Conservation (phyloP, 306 rosid species). For the Quercus agrifolia region DNA sequence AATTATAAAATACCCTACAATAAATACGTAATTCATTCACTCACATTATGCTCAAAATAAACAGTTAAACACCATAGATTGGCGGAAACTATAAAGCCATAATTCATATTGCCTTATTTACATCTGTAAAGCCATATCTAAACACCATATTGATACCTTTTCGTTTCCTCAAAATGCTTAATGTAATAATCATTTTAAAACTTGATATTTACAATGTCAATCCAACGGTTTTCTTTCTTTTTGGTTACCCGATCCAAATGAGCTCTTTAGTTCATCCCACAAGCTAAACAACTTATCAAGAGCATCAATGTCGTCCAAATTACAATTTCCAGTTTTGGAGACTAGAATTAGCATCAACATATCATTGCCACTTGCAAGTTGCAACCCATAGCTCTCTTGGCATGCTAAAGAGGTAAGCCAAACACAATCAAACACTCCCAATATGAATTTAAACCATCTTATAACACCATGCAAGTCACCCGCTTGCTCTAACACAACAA, state of each 20-base stretch:
- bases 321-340: constrained; percentile 31
- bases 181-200: neutral
- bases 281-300: constrained; percentile 67
- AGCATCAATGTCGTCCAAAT: constrained; percentile 46
- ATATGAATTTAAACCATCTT: no score
- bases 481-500: no score
- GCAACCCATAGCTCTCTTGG: constrained; percentile 89
- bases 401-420: constrained; percentile 74
- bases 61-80: no score
- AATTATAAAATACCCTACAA: no score
- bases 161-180: neutral
- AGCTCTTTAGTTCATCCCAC: constrained; percentile 63
- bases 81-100: neutral
- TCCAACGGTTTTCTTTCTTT: neutral
- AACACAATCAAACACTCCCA: no score
- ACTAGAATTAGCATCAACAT: constrained; percentile 52
- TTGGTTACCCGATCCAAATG: constrained; percentile 42
- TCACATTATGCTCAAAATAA: no score
- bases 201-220: neutral
- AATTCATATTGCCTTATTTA: no score
- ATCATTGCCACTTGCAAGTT: constrained; percentile 93
- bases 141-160: neutral
- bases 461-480: no score
- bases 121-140: no score
- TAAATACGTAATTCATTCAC: no score